Percentiles rank a stretch among this genome's conserved stretches.
Conservation (phyloP, 495 filamentous ascomycete species). For the Penicillium lividum region DNA sequence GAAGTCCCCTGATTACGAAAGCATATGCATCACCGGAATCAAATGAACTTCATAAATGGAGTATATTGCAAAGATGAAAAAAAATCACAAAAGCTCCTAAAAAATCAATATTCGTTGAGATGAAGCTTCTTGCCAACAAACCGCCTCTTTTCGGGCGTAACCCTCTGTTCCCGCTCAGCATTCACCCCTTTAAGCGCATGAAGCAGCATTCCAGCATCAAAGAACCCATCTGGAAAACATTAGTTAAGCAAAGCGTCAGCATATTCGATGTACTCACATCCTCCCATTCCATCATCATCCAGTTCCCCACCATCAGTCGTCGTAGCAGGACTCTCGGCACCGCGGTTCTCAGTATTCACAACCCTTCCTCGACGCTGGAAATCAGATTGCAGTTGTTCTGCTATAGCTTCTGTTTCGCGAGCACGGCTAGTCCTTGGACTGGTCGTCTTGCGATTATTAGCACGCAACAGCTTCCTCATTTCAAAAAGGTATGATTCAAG, state of each 20-base stretch:
- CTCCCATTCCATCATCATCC: conserved; percentile 87
- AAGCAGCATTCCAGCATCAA: conserved; percentile 90
- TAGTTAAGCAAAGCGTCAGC: not conserved
- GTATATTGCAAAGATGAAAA: not conserved
- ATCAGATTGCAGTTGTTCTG: conserved; percentile 44
- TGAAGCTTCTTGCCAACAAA: conserved; percentile 80
- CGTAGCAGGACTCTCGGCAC: conserved; percentile 57
- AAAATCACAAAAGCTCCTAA: not conserved
- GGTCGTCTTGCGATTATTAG: conserved; percentile 58
- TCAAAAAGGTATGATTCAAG: conserved; percentile 89
- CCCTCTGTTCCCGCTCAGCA: conserved; percentile 50
- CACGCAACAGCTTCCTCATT: conserved; percentile 77
- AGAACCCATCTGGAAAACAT: conserved; percentile 76
- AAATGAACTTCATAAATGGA: not conserved
- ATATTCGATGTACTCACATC: conserved; percentile 66
- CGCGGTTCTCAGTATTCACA: conserved; percentile 45
- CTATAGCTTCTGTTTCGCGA: conserved; percentile 63
- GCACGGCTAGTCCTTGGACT: conserved; percentile 60
- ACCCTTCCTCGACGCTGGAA: conserved; percentile 45
- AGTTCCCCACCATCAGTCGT: conserved; percentile 64
- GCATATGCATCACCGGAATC: too few relatives aligned
- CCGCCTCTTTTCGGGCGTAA: conserved; percentile 51
- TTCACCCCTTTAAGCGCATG: conserved; percentile 74
- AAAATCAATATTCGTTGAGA: conserved; percentile 67
- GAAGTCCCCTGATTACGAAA: too few relatives aligned